phyloP scores from a whole-genome alignment of 176 grass and related monocot genomes.

The Phragmites australis region DNA sequence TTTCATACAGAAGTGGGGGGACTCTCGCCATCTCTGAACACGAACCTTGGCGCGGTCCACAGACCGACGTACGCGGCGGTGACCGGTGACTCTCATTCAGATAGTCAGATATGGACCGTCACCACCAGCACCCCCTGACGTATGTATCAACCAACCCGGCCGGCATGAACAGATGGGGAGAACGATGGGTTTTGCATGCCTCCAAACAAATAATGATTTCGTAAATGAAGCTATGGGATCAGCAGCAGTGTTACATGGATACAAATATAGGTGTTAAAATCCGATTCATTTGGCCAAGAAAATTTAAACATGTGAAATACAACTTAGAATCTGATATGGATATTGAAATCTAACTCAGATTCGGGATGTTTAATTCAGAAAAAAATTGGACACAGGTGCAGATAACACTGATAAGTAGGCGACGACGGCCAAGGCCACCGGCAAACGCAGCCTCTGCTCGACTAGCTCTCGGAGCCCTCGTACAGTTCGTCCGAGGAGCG shows the following conservation, averaged over 20 bases:
- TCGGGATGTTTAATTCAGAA: too few relatives aligned
- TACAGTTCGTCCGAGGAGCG: constrained; percentile 8
- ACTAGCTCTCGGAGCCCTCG: constrained; percentile 29
- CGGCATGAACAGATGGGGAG: neutral
- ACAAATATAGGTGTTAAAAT: too few relatives aligned
- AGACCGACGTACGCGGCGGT: neutral
- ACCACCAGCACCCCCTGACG: neutral
- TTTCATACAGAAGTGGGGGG: constrained; percentile 46
- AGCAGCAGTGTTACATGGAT: too few relatives aligned
- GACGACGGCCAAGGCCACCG: neutral
- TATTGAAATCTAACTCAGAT: too few relatives aligned
- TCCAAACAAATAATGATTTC: neutral
- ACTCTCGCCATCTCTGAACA: too few relatives aligned
- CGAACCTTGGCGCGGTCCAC: neutral
- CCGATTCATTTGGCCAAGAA: too few relatives aligned
- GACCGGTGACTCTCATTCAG: neutral
- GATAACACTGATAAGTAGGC: too few relatives aligned
- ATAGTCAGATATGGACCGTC: neutral
- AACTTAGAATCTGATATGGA: too few relatives aligned
- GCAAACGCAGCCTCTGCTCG: constrained; percentile 15
- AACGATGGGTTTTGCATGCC: neutral
- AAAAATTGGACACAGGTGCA: too few relatives aligned
- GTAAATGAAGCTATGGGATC: too few relatives aligned
- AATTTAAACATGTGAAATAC: too few relatives aligned
- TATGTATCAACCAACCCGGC: neutral